Base-by-base conservation (phyloP, 306 rosid species). In the Quercus gilva region DNA sequence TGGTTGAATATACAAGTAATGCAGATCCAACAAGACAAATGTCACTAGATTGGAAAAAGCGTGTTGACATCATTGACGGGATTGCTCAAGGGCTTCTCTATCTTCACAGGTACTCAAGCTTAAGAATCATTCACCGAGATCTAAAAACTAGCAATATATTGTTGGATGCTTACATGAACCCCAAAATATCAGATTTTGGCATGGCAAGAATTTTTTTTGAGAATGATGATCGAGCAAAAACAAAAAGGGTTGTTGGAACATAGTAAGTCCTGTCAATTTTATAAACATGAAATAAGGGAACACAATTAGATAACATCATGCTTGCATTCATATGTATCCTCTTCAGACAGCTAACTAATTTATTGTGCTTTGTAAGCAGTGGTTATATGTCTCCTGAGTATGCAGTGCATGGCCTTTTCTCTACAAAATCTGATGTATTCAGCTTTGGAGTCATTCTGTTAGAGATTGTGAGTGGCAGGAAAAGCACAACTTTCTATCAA, bases 301-400 rank as follows among this genome's bases (percentile, higher is more conserved):
- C 5, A 49, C 15, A 13, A 49, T 49, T 49, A 49, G 4, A 49
- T 49, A 49, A 49, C 15, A 13, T 12, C 53, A 49, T 12, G 17
- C 53, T 3, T 49, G 4, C 53, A 49, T 49, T 49, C 17, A 12
- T 12, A 3, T 49, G 5, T 9, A 56, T 59, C n/a, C 49, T 43
- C 21, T 0, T 18, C 1, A 12, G 5, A 18, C 23, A 3, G n/a
- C 12, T 65, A 65, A 31, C 41, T 14, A 7, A 18, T 18, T 31
- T 17, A 15, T 4, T 31, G 8, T 31, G 3, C 1, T 7, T 15
- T 75, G 11, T 17, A 63, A 26, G 19, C 31, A 69, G 57, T 33
- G 83, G 83, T 8, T 79, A 73, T 21, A 73, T 77, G 81, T 61
- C 81, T 6, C 73, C 61, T 1, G 81, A 76, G 31, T 71, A 81